Base-by-base conservation (phyloP, 1,284 basidiomycete species). In the Cryptococcus sp. region DNA sequence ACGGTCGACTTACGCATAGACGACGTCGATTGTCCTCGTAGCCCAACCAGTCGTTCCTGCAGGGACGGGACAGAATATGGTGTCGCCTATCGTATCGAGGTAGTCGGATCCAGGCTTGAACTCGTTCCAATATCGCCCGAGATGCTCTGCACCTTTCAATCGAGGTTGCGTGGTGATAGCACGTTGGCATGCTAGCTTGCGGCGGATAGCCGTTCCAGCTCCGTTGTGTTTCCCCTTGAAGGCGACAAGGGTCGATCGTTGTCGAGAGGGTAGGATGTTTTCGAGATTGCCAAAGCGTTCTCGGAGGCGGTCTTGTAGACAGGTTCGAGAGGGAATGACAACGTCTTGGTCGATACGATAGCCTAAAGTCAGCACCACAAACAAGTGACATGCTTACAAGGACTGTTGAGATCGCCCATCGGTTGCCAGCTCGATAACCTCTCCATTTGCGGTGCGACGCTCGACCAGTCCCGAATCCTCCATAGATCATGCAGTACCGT, bases 21-120 rank as follows among this genome's bases (percentile, higher is more conserved):
- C 63, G 18, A 65, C 66, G 41, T 74, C 72, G 36, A 58, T 61
- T 1, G 62, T 61, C 22, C 69, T 59, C 1, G 66, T 66, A 12
- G 72, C 64, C 70, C 72, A 65, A 2, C 58, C 58, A 5, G 62
- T 62, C 2, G 60, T 61, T 5, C 71, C 70, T 10, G 63, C 50
- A 1, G 72, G 69, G n/a, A 72, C 41, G 5, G 68, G 54, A 56
- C 72, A 74, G 53, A 72, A 74, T 33, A 68, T 60, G n/a, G 68
- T 59, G 19, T 69, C 60, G 42, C 58, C 60, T 22, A 74, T 58
- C 10, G 64, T 65, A 32, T 57, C 55, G 31, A 70, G 34, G 48
- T 74, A 74, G 18, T 58, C 52, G 59, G 62, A 50, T 58, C 69
- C 49, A 55, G 64, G 21, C 64, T 67, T 50, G 25, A 50, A 31